A percentile compares a stretch with the other conserved stretches of the same genome.
phyloP scores from a whole-genome alignment of 768 basidiomycete genomes.

The Phlegmacium glaucopus region DNA sequence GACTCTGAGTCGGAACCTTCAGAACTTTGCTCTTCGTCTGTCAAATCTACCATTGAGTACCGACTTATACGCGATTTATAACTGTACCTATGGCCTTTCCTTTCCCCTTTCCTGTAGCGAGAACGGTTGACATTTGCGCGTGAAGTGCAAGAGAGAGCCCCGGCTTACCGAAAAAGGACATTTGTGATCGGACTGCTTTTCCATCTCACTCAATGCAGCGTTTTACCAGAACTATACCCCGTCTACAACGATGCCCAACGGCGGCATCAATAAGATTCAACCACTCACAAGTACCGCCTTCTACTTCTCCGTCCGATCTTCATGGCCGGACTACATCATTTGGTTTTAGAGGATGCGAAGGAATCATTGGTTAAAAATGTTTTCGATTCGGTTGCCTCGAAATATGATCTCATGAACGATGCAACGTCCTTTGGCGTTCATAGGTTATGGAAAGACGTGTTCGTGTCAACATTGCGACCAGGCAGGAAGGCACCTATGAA shows the following conservation, averaged over 20 bases:
- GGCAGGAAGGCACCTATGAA: slow-evolving; percentile 70
- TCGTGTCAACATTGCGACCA: slow-evolving; percentile 72
- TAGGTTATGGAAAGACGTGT: slow-evolving; percentile 94
- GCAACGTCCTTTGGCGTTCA: slow-evolving; percentile 97
- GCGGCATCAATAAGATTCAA: slow-evolving; percentile 12
- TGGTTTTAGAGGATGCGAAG: slow-evolving; percentile 86
- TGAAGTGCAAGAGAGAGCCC: slow-evolving; percentile 3
- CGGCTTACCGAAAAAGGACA: slow-evolving; percentile 11
- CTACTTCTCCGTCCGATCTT: slow-evolving; percentile 9
- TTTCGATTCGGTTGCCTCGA: slow-evolving; percentile 93
- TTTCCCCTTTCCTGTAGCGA: slow-evolving; percentile 39
- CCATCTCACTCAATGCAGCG: slow-evolving; percentile 18
- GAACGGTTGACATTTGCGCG: slow-evolving; percentile 2
- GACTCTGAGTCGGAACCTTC: neutral
- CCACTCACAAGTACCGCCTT: slow-evolving; percentile 20
- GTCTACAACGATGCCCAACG: slow-evolving; percentile 12
- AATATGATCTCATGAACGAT: slow-evolving; percentile 98
- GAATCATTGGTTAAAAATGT: slow-evolving; percentile 90
- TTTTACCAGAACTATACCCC: slow-evolving; percentile 14
- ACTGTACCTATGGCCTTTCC: slow-evolving; percentile 36
- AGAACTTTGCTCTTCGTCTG: slow-evolving; percentile 10
- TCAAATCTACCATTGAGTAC: slow-evolving; percentile 10
- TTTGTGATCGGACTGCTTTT: slow-evolving; percentile 8
- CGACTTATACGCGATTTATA: neutral
- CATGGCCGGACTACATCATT: slow-evolving; percentile 71